Evolutionary conservation across 176 grass and related monocot genomes (phyloP).

Genomic region (Aegilops tauschii): DNA sequence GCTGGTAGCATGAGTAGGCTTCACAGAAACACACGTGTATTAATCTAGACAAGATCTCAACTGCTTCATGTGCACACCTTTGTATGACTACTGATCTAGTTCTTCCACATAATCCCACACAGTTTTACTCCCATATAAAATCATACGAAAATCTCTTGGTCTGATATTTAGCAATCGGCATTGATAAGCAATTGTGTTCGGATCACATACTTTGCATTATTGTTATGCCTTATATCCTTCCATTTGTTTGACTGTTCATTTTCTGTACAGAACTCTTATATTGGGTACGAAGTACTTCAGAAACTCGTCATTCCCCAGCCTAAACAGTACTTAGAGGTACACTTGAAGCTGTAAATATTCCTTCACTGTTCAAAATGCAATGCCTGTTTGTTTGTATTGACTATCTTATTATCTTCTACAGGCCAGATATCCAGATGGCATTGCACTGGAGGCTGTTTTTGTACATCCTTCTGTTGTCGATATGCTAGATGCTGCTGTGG

Average conservation of each 20-base stretch:
- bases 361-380: background rate
- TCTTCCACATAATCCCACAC: background rate
- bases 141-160: constrained; percentile 1
- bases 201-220: constrained; percentile 6
- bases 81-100: background rate
- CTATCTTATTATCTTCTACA: constrained; percentile 41
- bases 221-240: constrained; percentile 15
- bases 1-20: constrained; percentile 3
- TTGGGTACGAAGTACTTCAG: constrained; percentile 87
- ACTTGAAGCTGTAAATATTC: constrained; percentile 23
- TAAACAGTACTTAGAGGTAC: constrained; percentile 95
- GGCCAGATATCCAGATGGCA: constrained; percentile 91
- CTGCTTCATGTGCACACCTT: background rate
- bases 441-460: constrained; percentile 90
- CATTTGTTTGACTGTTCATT: constrained; percentile 28
- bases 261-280: constrained; percentile 85
- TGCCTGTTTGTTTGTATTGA: constrained; percentile 6
- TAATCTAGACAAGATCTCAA: background rate
- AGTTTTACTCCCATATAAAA: background rate
- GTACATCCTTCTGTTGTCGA: constrained; percentile 87
- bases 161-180: constrained; percentile 8
- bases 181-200: background rate
- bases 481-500: constrained; percentile 93
- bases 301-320: constrained; percentile 95
- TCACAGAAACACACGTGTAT: constrained; percentile 16